These are phyloP conservation scores for Balakata baccata DNA, from an alignment of 345 rosid genomes.

Conservation along the genomic window DNA sequence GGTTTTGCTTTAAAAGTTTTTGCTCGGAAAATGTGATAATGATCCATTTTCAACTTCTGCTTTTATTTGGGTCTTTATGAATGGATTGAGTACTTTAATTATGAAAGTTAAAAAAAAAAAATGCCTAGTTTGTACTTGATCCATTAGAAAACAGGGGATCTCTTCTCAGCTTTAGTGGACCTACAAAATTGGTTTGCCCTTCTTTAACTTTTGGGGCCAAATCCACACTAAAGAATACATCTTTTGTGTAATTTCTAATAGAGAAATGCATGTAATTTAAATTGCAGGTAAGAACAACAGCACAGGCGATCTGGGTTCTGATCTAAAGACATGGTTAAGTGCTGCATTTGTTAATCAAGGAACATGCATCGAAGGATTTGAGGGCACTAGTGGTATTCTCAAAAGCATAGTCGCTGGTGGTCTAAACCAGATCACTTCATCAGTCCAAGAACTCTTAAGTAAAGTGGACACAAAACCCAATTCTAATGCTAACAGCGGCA, in stretches of 20 bases:
- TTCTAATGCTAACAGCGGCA: constrained; percentile 18
- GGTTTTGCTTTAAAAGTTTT: not conserved
- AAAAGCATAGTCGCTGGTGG: constrained; percentile 41
- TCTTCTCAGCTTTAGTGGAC: too few relatives aligned
- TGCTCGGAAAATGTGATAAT: not conserved
- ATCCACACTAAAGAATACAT: not conserved
- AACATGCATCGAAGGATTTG: constrained; percentile 34
- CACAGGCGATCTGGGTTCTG: constrained; percentile 25
- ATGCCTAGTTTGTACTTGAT: not conserved
- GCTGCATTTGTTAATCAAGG: constrained; percentile 33
- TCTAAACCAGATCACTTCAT: constrained; percentile 46
- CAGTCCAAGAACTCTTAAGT: constrained; percentile 47
- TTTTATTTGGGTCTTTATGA: not conserved
- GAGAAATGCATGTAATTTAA: not conserved
- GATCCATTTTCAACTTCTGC: not conserved
- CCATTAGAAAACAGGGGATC: not conserved
- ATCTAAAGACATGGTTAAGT: constrained; percentile 35
- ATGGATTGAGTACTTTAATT: not conserved
- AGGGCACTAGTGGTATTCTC: constrained; percentile 22
- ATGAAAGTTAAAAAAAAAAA: not conserved
- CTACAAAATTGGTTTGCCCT: not conserved
- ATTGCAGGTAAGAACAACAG: constrained; percentile 23
- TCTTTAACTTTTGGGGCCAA: not conserved
- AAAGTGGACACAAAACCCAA: constrained; percentile 45
- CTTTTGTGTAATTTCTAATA: not conserved